phyloP scores from a whole-genome alignment of 768 basidiomycete species.

The Austroboletus eburneus region DNA sequence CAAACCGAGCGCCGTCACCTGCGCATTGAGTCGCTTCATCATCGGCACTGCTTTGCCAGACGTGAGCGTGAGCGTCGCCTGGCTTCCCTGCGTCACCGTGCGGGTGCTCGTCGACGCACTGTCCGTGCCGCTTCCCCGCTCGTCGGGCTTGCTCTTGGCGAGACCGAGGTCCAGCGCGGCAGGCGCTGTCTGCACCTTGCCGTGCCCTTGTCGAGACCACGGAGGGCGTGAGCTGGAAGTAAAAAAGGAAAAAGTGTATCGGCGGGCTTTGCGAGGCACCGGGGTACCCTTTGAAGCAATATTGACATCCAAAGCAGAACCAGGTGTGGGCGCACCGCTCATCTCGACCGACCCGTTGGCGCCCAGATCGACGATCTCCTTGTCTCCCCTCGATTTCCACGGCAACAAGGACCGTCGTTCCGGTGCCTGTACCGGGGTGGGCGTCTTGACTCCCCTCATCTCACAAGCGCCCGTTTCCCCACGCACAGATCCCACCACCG shows the following conservation, averaged over 20 bases:
- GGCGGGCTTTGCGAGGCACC: constrained; percentile 13
- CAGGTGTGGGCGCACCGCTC: too few relatives aligned
- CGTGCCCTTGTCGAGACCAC: constrained; percentile 17
- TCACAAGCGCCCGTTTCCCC: too few relatives aligned
- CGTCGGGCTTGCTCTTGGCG: neutral
- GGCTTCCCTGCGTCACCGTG: constrained; percentile 17
- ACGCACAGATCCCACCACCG: neutral
- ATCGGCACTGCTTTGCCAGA: too few relatives aligned
- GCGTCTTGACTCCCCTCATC: too few relatives aligned
- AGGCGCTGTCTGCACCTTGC: constrained; percentile 8
- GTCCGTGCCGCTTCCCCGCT: constrained; percentile 14
- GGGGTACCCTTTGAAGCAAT: too few relatives aligned
- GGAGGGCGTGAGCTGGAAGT: constrained; percentile 18
- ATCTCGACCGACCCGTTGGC: too few relatives aligned
- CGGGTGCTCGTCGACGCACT: constrained; percentile 19
- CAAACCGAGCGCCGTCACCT: too few relatives aligned
- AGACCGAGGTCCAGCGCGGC: neutral
- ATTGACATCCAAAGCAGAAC: too few relatives aligned
- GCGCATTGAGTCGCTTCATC: too few relatives aligned
- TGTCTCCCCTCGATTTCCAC: constrained; percentile 18
- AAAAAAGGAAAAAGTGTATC: constrained; percentile 26
- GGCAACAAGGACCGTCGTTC: constrained; percentile 23
- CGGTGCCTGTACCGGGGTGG: neutral
- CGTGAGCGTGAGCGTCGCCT: constrained; percentile 15
- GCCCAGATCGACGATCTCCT: neutral